Evolutionary conservation across 2,329 filamentous ascomycete genomes (phyloP), one percentile per base, ranked within the genome.

Genomic region (Emmonsia crescens): DNA sequence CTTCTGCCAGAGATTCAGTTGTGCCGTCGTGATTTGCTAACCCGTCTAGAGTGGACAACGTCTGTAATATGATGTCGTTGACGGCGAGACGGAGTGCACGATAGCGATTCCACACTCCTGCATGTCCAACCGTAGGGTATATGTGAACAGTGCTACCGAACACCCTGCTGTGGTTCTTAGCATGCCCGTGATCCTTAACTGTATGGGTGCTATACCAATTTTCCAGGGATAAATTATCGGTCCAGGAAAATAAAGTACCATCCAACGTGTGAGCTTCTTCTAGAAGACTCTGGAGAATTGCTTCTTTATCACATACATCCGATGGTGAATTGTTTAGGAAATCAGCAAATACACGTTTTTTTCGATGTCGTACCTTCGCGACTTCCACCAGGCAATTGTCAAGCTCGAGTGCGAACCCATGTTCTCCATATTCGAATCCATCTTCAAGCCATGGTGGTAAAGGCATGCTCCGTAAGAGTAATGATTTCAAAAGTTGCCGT

Each of bases 71-170:
- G 36, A 46, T 46, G 19, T 57, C 55, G 24, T 46, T 46, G 16
- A 57, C 38, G 1, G 27, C 55, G 3, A 57, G 55, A 16, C 55
- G 55, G 8, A 57, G 21, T 14, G 38, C 55, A 21, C 55, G 55
- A 46, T 57, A 57, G 40, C 55, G 55, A 40, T 57, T 57, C 55
- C 55, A 57, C 55, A 57, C 31, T 44, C 38, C 55, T 21, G 55
- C 36, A 14, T 57, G 38, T 31, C 55, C 55, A 27, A 57, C 40
- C 14, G 55, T 27, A 19, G 55, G 38, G 29, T 57, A 57, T 36
- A 57, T 46, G 27, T 57, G 55, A 31, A 57, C 55, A 46, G 27
- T 46, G 36, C 16, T 19, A 9, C 27, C 24, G n/a, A 31, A 57
- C 6, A 57, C 27, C 19, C 40, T 31, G 38, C 16, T 14, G 55